Percentiles rank a stretch among this genome's conserved stretches.
Evolutionary conservation across 2,329 filamentous ascomycete species (phyloP).

Genomic region (Pyrenophora teres): DNA sequence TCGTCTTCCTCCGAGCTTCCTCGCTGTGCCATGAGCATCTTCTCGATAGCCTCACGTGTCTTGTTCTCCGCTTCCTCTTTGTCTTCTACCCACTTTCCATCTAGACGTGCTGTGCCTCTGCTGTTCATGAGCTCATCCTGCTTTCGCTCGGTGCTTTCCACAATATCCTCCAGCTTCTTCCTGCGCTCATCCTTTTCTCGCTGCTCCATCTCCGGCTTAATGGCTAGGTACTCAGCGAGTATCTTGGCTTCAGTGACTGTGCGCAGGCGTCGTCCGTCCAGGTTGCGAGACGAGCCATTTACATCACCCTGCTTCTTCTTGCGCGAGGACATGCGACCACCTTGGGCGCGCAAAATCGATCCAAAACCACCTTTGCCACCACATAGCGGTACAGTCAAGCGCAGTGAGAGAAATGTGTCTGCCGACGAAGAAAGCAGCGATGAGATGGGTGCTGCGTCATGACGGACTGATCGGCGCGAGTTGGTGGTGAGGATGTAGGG

Average conservation of each 20-base stretch:
- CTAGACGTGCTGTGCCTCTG: slow-evolving; percentile 66
- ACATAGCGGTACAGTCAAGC: slow-evolving; percentile 76
- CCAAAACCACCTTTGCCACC: slow-evolving; percentile 98
- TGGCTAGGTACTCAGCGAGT: slow-evolving; percentile 89
- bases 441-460: slow-evolving; percentile 62
- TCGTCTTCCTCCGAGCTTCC: slow-evolving; percentile 48
- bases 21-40: slow-evolving; percentile 51
- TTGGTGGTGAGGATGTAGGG: slow-evolving; percentile 81
- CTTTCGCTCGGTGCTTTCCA: slow-evolving; percentile 79
- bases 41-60: slow-evolving; percentile 74
- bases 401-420: slow-evolving; percentile 79
- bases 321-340: slow-evolving; percentile 95
- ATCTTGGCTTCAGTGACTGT: slow-evolving; percentile 96
- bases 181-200: slow-evolving; percentile 87
- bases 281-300: slow-evolving; percentile 88
- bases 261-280: slow-evolving; percentile 86
- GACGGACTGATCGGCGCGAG: slow-evolving; percentile 71
- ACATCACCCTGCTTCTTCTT: slow-evolving; percentile 85
- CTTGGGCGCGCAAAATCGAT: slow-evolving; percentile 92
- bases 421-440: slow-evolving; percentile 61
- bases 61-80: slow-evolving; percentile 89
- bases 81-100: slow-evolving; percentile 92
- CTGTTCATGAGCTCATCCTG: slow-evolving; percentile 83
- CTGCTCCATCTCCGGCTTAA: slow-evolving; percentile 96
- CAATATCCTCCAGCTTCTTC: slow-evolving; percentile 84